Base-by-base conservation (phyloP, 2,329 filamentous ascomycete species). In the Penicillium decumbens region DNA sequence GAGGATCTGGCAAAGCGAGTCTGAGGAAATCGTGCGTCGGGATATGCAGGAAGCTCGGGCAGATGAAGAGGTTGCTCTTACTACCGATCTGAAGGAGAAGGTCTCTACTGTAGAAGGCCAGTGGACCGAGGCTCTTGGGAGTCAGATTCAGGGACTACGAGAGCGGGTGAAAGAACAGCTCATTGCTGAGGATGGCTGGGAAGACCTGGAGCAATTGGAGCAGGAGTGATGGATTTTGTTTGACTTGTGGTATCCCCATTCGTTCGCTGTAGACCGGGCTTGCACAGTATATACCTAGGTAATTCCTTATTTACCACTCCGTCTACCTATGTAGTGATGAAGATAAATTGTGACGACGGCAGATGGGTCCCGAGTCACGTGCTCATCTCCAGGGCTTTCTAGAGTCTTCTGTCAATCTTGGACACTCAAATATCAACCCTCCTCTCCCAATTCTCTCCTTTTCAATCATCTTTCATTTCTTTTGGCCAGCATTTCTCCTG, bases 51-150 rank as follows among this genome's bases (percentile, higher is more conserved):
- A 77, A 47, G 82, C 85, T 59, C 79, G 81, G 46, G 72, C 72
- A n/a, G 78, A 80, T 42, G 88, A 95, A 69, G 87, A 87, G 62
- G 73, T 75, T 30, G 73, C 80, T 47, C 71, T 96, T 63, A 95
- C 90, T 6, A 83, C 85, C 42, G 92, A 96, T 64, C 71, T 97
- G 58, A 93, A 97, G 72, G 92, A 96, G 64, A 95, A 95, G 71
- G 93, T 96, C 1, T 82, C 85, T 28, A 82, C 91, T 55, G 88
- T 97, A 29, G 90, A 95, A 71, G 87, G 89, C 47, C 89, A 95
- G 71, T 97, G 93, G 92, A 77, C 80, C 30, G 88, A 89, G 62
- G 90, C 88, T 4, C 75, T 97, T n/a, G 92, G 91, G 0, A 83
- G 84, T 54, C 82, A 84, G 47, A 78, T 97, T 59, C 81, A 80